Evolutionary conservation across 352 stramenopile species (phyloP).

Genomic region (Pythium graminicola): DNA sequence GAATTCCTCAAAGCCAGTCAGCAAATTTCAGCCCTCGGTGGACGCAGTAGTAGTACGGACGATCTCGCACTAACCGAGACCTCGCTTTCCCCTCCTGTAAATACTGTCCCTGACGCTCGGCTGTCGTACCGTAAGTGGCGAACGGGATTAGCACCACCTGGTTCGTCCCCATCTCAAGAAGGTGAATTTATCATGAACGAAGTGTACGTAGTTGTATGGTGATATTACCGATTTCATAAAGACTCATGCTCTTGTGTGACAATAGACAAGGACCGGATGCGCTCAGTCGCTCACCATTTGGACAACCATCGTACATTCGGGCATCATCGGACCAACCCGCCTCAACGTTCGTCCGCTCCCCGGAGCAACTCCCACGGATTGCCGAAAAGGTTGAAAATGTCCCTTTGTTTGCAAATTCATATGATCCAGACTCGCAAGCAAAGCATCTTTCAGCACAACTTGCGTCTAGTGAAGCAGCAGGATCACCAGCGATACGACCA

Average conservation of each 20-base stretch:
- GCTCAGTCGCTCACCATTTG: constrained; percentile 59
- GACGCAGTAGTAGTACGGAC: constrained; percentile 56
- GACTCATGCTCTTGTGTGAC: neutral
- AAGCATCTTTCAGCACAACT: constrained; percentile 63
- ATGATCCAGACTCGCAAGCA: constrained; percentile 49
- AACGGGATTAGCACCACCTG: constrained; percentile 30
- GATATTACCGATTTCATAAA: neutral
- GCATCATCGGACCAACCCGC: constrained; percentile 11
- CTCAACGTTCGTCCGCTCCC: constrained; percentile 25
- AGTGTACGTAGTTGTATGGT: constrained; percentile 32
- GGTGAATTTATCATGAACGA: constrained; percentile 40
- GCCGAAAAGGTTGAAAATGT: constrained; percentile 60
- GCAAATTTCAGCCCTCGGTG: constrained; percentile 1
- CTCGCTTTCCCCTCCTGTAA: constrained; percentile 34
- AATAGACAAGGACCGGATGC: constrained; percentile 35
- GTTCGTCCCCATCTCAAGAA: constrained; percentile 1
- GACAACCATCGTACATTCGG: constrained; percentile 30
- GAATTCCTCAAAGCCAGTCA: constrained; percentile 17
- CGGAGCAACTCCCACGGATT: constrained; percentile 60
- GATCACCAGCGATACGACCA: constrained; percentile 14
- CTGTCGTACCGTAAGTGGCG: constrained; percentile 78
- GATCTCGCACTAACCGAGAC: constrained; percentile 49
- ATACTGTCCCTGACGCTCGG: constrained; percentile 56
- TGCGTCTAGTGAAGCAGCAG: constrained; percentile 24
- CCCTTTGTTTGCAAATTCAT: constrained; percentile 44